Conservation (phyloP, 2,329 filamentous ascomycete genomes). For the Zymoseptoria tritici region DNA sequence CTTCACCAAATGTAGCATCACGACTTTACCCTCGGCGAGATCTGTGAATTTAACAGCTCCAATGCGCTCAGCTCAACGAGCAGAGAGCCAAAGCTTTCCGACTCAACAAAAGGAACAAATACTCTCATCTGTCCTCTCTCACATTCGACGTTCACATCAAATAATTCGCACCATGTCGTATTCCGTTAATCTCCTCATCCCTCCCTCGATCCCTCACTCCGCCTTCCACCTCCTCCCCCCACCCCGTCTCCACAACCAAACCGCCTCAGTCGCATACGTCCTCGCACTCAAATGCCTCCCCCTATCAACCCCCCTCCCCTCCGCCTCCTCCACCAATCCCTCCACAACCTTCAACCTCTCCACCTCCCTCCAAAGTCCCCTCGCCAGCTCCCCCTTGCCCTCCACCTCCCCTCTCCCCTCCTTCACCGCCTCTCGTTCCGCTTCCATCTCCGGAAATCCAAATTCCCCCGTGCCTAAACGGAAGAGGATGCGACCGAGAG, state of each 20-base stretch:
- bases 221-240: slow-evolving; percentile 53
- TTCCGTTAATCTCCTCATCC: no score
- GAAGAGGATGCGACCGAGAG: slow-evolving; percentile 76
- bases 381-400: slow-evolving; percentile 45
- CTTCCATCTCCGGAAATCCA: slow-evolving; percentile 39
- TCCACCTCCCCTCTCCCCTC: slow-evolving; percentile 40
- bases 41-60: no score
- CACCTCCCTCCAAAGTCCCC: slow-evolving; percentile 75
- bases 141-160: no score
- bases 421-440: slow-evolving; percentile 9
- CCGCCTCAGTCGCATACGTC: slow-evolving; percentile 77
- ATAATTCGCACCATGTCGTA: no score
- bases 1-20: no score
- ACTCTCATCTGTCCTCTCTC: no score
- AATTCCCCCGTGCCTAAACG: slow-evolving; percentile 69
- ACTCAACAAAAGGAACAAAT: no score
- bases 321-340: slow-evolving; percentile 68
- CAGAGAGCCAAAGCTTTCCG: no score
- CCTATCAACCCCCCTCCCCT: slow-evolving; percentile 49
- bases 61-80: no score
- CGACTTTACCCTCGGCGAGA: no score
- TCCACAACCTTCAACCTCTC: slow-evolving; percentile 71
- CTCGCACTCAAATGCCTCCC: slow-evolving; percentile 66
- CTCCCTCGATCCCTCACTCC: slow-evolving; percentile 22
- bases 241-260: slow-evolving; percentile 80